Evolutionary conservation across 495 filamentous ascomycete genomes (phyloP), one percentile per base, ranked within the genome.

Genomic region (Penicillium antarcticum): DNA sequence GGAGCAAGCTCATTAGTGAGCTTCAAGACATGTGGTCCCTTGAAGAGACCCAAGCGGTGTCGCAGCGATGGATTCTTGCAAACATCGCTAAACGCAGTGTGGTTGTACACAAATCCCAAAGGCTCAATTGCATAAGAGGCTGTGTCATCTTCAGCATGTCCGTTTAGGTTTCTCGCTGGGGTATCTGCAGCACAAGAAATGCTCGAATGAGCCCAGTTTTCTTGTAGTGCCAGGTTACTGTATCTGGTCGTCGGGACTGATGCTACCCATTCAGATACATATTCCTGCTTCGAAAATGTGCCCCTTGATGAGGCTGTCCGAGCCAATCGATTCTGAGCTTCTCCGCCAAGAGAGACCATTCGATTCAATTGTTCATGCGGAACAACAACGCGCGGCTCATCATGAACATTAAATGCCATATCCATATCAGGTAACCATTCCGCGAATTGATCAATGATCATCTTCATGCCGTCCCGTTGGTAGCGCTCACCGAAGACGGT

Each of bases 371-470:
- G 14, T 14, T 83, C 78, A 52, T 80, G 74, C 17, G 83, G 81
- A 2, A 89, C 77, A 4, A 85, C 68, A 3, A 89, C 82, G n/a
- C 87, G 74, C 38, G 81, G 79, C 51, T 89, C 86, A 58, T 90
- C 86, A 60, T 89, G 82, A 21, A 85, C 57, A 66, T 89, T 91
- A 65, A 91, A 87, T 16, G 77, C 80, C n/a, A 91, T 60, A 59
- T 91, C 87, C 85, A 89, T 89, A 61, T 88, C 85, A 0, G 87
- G 87, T 42, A 89, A 69, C 32, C 31, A 47, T 16, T 34, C 12
- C 7, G 32, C 26, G 23, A 47, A 47, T 16, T n/a, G 4, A 3
- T 18, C 29, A 23, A 47, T 32, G 12, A 47, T 47, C 6, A 3
- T 23, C 7, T 35, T 36, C 8, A 19, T 47, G 7, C 44, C 44